Conservation (phyloP, 2,329 filamentous ascomycete species). For the Fusarium decemcellulare region DNA sequence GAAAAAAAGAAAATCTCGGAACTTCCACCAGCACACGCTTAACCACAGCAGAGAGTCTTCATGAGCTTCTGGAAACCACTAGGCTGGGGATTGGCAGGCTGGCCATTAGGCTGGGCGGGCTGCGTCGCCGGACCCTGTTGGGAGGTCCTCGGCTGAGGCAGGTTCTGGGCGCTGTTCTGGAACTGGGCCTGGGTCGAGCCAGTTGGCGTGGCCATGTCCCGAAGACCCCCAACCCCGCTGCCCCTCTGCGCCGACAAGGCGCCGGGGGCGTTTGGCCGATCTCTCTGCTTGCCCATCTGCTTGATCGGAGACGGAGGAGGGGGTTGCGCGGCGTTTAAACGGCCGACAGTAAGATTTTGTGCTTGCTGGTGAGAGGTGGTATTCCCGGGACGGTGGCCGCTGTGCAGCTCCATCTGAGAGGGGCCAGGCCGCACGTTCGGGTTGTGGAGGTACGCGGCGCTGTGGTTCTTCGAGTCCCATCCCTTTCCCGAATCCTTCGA, state of each 20-base stretch:
- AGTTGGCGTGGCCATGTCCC: conserved; percentile 86
- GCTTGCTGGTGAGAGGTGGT: conserved; percentile 74
- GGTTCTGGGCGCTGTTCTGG: conserved; percentile 93
- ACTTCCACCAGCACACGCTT: conserved; percentile 50
- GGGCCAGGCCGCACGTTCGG: conserved; percentile 84
- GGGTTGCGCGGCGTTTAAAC: conserved; percentile 96
- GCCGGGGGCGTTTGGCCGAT: conserved; percentile 84
- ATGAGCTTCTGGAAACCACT: conserved; percentile 92
- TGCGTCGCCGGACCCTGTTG: conserved; percentile 71
- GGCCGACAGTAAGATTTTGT: conserved; percentile 80
- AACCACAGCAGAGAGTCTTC: conserved; percentile 93
- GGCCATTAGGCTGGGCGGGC: conserved; percentile 67
- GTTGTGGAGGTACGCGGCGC: conserved; percentile 75
- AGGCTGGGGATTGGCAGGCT: conserved; percentile 78
- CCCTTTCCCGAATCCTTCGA: conserved; percentile 87
- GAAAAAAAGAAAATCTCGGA: conserved; percentile 49
- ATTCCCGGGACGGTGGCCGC: conserved; percentile 77
- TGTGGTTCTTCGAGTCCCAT: conserved; percentile 85
- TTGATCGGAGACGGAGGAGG: conserved; percentile 89
- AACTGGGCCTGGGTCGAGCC: conserved; percentile 96
- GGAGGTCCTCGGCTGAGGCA: conserved; percentile 76
- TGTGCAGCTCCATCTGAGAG: conserved; percentile 88
- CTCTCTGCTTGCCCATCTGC: conserved; percentile 81
- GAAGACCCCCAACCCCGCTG: conserved; percentile 79
- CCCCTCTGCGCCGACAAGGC: conserved; percentile 81